phyloP scores from a whole-genome alignment of 2,329 filamentous ascomycete species.

The Penicillium frequentans region DNA sequence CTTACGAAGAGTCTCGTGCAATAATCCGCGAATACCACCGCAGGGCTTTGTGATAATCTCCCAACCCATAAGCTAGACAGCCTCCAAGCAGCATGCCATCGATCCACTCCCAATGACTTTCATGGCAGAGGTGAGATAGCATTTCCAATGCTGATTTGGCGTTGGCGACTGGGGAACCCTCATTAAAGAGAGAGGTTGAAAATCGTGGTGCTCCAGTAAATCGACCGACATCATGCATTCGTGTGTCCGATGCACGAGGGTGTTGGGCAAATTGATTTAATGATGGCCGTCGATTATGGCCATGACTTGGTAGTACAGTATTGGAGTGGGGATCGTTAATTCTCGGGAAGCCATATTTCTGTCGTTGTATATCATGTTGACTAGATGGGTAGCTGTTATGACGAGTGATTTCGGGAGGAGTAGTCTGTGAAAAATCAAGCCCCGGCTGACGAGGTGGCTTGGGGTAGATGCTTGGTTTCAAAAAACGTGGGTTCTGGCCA shows the following conservation, averaged over 20 bases:
- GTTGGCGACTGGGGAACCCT: conserved; percentile 50
- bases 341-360: conserved; percentile 16
- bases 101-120: conserved; percentile 83
- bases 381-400: conserved; percentile 39
- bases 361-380: conserved; percentile 33
- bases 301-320: conserved; percentile 13
- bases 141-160: conserved; percentile 70
- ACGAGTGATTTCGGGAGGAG: conserved; percentile 24
- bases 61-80: conserved; percentile 86
- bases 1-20: conserved; percentile 56
- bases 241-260: conserved; percentile 27
- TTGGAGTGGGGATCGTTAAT: conserved; percentile 17
- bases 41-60: conserved; percentile 70
- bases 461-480: conserved; percentile 61
- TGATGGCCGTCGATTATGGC: conserved; percentile 26
- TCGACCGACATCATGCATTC: conserved; percentile 34
- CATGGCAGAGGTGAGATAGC: conserved; percentile 71
- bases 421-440: conserved; percentile 48
- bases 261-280: conserved; percentile 24
- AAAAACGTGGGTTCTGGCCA: conserved; percentile 42
- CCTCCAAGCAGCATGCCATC: conserved; percentile 91
- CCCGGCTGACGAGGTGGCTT: conserved; percentile 60
- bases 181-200: conserved; percentile 30
- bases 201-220: conserved; percentile 35
- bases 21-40: conserved; percentile 58